Base-by-base conservation (phyloP, 495 filamentous ascomycete species). In the Lepidopterella palustris region DNA sequence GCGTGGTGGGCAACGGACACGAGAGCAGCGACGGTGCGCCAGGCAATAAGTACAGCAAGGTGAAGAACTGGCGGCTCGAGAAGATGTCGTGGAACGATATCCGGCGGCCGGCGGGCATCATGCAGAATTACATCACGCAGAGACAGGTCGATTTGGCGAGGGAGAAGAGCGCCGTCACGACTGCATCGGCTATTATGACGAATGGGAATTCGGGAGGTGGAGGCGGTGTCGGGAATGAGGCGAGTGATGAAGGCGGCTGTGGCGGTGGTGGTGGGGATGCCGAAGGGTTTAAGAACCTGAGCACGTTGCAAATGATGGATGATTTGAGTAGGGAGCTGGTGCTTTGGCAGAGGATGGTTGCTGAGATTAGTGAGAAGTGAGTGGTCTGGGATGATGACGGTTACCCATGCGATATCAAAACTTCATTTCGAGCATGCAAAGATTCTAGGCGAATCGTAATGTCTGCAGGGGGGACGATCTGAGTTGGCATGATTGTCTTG, bases 11-110 rank as follows among this genome's bases (percentile, higher is more conserved):
- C 31, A 67, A 62, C 32, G 64, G 65, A 15, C 64, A 68, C 59
- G 70, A 70, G 15, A 69, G 65, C 45, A 69, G 67, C 51, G 70
- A 70, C 31, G 59, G 67, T 20, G 60, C 63, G 3, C 50, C 24
- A 10, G 55, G 61, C 4, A 62, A 59, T 28, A 70, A 60, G 35
- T 27, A 32, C 20, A 70, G 70, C 15, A 79, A 80, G 20, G 65
- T 73, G 23, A 68, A 68, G 58, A 59, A 68, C 18, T 76, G 76
- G 31, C 82, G 79, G 52, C 73, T 77, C 20, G 85, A 82, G 63
- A 89, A 87, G 70, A 84, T 91, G 50, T 92, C 82, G 26, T 88
- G 97, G 84, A 87, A 85, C 58, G 92, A 97, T 63, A 93, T 97
- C 87, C 90, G 89, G 73, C 82, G 88, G 59, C 83, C 88, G 6